A percentile compares a stretch with the other conserved stretches of the same genome.
phyloP scores from a whole-genome alignment of 305 asterid genomes.

The Solanum hybrid region DNA sequence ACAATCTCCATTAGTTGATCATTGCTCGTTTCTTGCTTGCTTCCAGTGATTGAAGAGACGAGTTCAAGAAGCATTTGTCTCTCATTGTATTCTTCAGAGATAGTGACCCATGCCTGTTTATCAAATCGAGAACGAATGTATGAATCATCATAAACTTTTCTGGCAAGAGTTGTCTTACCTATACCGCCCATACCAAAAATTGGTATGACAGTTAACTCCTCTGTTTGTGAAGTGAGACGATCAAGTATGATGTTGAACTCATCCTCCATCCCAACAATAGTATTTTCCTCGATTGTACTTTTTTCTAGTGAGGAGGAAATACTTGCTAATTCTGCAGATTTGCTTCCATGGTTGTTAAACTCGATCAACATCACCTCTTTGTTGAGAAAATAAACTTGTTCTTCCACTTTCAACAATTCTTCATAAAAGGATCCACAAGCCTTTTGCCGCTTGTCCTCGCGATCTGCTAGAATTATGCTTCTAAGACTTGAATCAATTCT shows the following conservation, averaged over 20 bases:
- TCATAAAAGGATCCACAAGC: no score
- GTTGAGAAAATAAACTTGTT: not conserved
- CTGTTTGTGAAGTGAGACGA: not conserved
- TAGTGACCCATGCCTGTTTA: no score
- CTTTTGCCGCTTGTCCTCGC: not conserved
- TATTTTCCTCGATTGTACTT: not conserved
- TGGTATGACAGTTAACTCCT: no score
- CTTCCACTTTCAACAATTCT: not conserved
- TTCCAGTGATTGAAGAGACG: no score
- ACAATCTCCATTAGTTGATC: no score
- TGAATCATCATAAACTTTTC: no score
- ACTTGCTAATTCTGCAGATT: not conserved
- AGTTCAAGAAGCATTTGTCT: no score
- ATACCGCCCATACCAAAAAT: no score
- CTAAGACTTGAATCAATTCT: not conserved
- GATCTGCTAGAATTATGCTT: not conserved
- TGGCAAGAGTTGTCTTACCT: no score
- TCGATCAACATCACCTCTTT: not conserved
- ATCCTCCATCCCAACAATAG: not conserved
- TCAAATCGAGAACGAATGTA: no score
- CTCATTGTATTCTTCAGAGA: no score
- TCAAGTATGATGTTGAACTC: not conserved
- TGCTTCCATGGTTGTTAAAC: not conserved
- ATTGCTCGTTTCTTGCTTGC: no score
- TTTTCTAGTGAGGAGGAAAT: not conserved